Evolutionary conservation across 495 filamentous ascomycete genomes (phyloP), one percentile per base, ranked within the genome.

Genomic region (Hypomontagnella monticulosa): DNA sequence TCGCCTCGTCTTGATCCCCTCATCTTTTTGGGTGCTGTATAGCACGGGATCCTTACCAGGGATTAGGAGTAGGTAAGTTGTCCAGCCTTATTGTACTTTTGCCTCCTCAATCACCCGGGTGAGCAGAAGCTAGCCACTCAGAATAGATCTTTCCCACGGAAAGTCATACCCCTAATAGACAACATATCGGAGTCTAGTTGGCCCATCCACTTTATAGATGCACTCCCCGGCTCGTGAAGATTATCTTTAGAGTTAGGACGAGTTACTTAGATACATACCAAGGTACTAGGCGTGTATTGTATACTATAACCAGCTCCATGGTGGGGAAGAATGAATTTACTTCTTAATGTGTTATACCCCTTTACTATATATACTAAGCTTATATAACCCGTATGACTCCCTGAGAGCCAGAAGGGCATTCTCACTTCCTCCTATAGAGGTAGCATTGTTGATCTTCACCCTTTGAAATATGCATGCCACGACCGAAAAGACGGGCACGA

Each of bases 221-320:
- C 8, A 37, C 16, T 12, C 15, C 23, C 18, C 34, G 10, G 18
- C 23, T 27, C 34, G 12, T 4, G 18, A 52, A 23, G 11, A 37
- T 8, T 19, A 6, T 20, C 27, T n/a, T 11, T 14, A 40, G 2
- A 27, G 12, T 8, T 38, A 1, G 23, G 23, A 6, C 6, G 23
- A 6, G 23, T 27, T n/a, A n/a, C n/a, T n/a, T n/a, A n/a, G n/a
- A n/a, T n/a, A n/a, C n/a, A n/a, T n/a, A n/a, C n/a, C n/a, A n/a
- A n/a, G n/a, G n/a, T n/a, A n/a, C n/a, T n/a, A n/a, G n/a, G n/a
- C n/a, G n/a, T n/a, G n/a, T n/a, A n/a, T n/a, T n/a, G n/a, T n/a
- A n/a, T n/a, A n/a, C n/a, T n/a, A n/a, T n/a, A 61, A 53, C 44
- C 47, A 61, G 44, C 48, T 61, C 44, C 48, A 46, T 61, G 48